Base-by-base conservation (phyloP, 2,329 filamentous ascomycete genomes). In the Hypoxylon sp. region DNA sequence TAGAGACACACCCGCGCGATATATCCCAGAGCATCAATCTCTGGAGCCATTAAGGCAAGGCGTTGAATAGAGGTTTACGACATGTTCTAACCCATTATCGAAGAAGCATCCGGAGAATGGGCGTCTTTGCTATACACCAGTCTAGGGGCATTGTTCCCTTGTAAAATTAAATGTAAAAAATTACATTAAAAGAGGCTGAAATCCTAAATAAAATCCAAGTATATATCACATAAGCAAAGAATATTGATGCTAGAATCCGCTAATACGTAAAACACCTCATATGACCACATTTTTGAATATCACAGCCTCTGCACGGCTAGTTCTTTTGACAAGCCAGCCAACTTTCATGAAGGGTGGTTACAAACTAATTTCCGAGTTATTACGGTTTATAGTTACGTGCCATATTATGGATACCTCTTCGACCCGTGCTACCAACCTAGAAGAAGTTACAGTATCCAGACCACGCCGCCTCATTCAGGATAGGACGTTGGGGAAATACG, bases 141-240 rank as follows among this genome's bases (percentile, higher is more conserved):
- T 19, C 24, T 50, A 22, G 50, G 55, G 59, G 42, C 11, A 11
- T 13, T 53, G 17, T 46, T 66, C 65, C 52, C 63, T 57, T 66
- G 58, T 61, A 65, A 13, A 63, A 42, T 39, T 42, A 47, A 63
- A 55, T 47, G 44, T 61, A 63, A 59, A 63, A 29, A 53, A 35
- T 10, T 37, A 48, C 31, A 67, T 58, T 48, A 24, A 22, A 44
- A 19, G 46, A 58, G 3, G 61, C 9, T 37, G 31, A 35, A 17
- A 56, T 31, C 8, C 31, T 22, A 14, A 47, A 17, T 5, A 19
- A 57, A n/a, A 10, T 10, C 44, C 5, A 6, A 48, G 13, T 6
- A 24, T n/a, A 54, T 46, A 42, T 53, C 29, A 47, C 22, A 50
- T 1, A 8, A 26, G 19, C 17, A n/a, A 19, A 54, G 6, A 44